phyloP scores from a whole-genome alignment of 139 green algal genomes.

The Haematococcus lacustris region DNA sequence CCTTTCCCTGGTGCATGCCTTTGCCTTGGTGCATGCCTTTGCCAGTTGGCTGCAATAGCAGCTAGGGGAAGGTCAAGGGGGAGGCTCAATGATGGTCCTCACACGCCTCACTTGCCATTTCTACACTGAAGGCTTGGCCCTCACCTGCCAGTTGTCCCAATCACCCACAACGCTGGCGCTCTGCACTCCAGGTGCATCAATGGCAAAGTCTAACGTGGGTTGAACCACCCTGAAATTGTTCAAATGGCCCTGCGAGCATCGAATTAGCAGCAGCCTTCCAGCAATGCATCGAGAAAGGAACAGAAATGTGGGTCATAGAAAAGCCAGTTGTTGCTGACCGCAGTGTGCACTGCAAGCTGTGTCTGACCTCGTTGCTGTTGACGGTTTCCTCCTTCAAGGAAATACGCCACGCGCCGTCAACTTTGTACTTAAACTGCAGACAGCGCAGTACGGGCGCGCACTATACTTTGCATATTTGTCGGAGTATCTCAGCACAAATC shows the following conservation, averaged over 20 bases:
- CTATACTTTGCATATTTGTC: neutral
- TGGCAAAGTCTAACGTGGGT: slow-evolving; percentile 17
- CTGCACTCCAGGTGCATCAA: slow-evolving; percentile 14
- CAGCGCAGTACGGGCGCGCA: neutral
- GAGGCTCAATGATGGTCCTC: too few species aligned
- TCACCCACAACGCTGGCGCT: slow-evolving; percentile 21
- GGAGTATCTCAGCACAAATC: neutral
- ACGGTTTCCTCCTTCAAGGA: slow-evolving; percentile 5
- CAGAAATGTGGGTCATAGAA: too few species aligned
- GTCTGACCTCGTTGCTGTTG: slow-evolving; percentile 2
- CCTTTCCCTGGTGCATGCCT: too few species aligned
- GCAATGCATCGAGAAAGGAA: too few species aligned
- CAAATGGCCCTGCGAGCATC: slow-evolving; percentile 27
- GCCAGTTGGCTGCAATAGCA: too few species aligned
- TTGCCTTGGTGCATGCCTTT: too few species aligned
- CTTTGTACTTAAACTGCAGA: slow-evolving; percentile 12
- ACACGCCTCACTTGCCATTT: too few species aligned
- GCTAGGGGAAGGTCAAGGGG: too few species aligned
- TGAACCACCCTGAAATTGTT: slow-evolving; percentile 32
- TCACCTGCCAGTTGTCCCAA: slow-evolving; percentile 33
- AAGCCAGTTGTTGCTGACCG: too few species aligned
- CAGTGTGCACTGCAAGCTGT: too few species aligned
- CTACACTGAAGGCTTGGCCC: too few species aligned
- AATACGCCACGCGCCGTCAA: slow-evolving; percentile 7
- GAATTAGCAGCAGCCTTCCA: too few species aligned